Evolutionary conservation across 1,284 basidiomycete genomes (phyloP).

Genomic region (Hypsizygus ulmarius): DNA sequence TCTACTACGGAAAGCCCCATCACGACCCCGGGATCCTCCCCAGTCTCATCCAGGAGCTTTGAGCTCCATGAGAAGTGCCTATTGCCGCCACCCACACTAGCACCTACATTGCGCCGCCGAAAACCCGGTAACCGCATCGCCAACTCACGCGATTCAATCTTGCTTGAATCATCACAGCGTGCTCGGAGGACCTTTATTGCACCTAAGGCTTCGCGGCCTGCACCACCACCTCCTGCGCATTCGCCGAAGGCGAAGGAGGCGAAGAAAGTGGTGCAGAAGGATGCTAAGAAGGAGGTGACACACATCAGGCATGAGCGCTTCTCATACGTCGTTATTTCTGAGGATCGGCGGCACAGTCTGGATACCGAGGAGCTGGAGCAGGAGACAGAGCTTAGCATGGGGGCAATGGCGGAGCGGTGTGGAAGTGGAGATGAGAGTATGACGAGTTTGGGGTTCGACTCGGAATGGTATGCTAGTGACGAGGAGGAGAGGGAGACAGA

Average conservation of each 20-base stretch:
- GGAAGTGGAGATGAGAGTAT: no score
- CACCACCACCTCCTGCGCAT: constrained; percentile 15
- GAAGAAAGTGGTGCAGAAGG: not conserved
- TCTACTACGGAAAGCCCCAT: constrained; percentile 6
- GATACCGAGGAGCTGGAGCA: not conserved
- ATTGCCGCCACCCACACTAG: constrained; percentile 5
- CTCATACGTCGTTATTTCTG: not conserved
- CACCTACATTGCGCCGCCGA: constrained; percentile 14
- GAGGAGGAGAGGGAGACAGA: not conserved
- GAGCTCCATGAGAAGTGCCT: not conserved
- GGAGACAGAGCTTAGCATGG: not conserved
- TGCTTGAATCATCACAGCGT: constrained; percentile 21
- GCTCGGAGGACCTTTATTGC: constrained; percentile 17
- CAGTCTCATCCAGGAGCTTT: constrained; percentile 4
- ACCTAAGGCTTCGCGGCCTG: constrained; percentile 14
- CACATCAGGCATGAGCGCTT: not conserved
- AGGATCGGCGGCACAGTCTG: no score
- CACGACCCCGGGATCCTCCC: constrained; percentile 6
- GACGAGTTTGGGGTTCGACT: not conserved
- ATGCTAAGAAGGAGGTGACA: not conserved
- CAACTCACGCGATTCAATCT: constrained; percentile 31
- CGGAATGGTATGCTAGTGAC: constrained; percentile 12
- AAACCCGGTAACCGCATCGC: constrained; percentile 24
- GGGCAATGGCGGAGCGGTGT: no score
- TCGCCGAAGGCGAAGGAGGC: not conserved